phyloP scores from a whole-genome alignment of 495 filamentous ascomycete species.

The Podospora conica region DNA sequence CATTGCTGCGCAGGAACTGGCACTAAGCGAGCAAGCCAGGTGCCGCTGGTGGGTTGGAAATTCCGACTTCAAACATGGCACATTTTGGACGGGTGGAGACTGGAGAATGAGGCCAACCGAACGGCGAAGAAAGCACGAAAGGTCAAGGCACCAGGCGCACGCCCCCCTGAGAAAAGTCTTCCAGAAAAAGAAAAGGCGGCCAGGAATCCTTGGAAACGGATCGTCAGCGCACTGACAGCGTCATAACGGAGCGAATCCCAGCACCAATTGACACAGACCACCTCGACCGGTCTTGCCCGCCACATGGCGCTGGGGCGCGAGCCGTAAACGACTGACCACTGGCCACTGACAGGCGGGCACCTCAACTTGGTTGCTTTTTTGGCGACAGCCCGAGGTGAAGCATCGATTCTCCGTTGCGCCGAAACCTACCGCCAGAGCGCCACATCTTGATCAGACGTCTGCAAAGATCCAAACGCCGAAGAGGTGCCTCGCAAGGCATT shows the following conservation, averaged over 20 bases:
- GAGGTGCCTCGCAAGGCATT: neutral
- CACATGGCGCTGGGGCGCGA: neutral
- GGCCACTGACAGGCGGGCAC: neutral
- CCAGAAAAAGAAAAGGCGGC: neutral
- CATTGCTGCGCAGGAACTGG: neutral
- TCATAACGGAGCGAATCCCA: neutral
- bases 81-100: neutral
- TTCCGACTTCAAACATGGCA: neutral
- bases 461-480: neutral
- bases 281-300: neutral
- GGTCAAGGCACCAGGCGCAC: neutral
- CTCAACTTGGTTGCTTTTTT: neutral
- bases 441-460: neutral
- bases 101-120: neutral
- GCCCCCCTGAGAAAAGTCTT: neutral
- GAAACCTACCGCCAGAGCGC: no score
- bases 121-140: no score
- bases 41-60: neutral
- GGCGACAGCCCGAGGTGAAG: neutral
- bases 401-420: neutral
- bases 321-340: neutral
- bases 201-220: neutral
- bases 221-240: no score
- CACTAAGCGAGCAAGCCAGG: no score
- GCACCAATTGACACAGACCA: neutral